Evolutionary conservation across 2,329 filamentous ascomycete species (phyloP), one percentile per base, ranked within the genome.

Genomic region (Diaporthe sp.): DNA sequence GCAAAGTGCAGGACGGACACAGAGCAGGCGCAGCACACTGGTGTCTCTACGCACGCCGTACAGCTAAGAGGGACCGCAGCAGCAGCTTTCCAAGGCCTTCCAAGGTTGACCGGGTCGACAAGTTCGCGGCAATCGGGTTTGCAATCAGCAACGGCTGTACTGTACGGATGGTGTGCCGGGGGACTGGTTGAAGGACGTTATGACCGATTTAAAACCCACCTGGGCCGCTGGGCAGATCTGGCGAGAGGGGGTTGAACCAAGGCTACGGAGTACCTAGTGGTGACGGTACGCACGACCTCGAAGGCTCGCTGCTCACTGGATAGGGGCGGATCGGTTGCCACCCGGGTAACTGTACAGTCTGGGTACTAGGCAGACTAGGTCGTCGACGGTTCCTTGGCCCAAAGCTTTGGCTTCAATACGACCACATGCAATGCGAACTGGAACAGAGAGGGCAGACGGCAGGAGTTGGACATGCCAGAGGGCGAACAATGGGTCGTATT

Each of bases 171-270:
- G 60, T 4, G 28, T 51, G 44, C 42, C 44, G 19, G 42, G 25
- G 19, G 15, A 12, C 15, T 65, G 61, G 61, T 22, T 22, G 15
- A 65, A 65, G 17, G 28, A 34, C 25, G 42, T 49, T 34, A 34
- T 13, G 61, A 37, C 42, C 42, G 61, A 67, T 67, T 67, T 28
- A 67, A 67, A 67, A 28, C 61, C 61, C 42, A 49, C 25, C 22
- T 51, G 28, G 25, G 62, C 28, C 22, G 58, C 28, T 67, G 28
- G 42, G 44, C 44, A 68, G 62, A 49, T 53, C 62, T 68, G 46
- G 62, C 31, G 28, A 31, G 62, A 68, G 62, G 46, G 44, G 62
- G 44, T n/a, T 4, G 22, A 15, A 34, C 44, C 22, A 68, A 68
- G 57, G 62, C 46, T 17, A n/a, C 44, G 8, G 22, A 51, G 42